Conservation (phyloP, 1,284 basidiomycete species). For the Garcileccinum viscosum region DNA sequence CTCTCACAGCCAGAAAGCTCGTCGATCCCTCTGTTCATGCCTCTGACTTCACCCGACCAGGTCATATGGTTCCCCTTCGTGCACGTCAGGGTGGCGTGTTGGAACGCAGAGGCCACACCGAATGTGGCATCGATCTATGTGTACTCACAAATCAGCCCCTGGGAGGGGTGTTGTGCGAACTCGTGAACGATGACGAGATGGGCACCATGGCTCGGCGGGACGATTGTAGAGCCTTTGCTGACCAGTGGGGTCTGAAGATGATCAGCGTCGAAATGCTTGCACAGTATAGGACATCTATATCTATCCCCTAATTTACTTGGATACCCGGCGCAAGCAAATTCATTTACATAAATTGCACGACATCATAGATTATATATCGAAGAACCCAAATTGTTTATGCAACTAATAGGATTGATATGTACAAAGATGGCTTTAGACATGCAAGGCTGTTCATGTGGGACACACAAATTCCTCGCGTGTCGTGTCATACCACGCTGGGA, state of each 20-base stretch:
- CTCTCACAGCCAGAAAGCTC: conserved; percentile 84
- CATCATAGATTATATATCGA: not conserved
- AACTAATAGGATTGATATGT: too few species aligned
- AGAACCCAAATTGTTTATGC: too few species aligned
- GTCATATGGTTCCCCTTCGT: conserved; percentile 93
- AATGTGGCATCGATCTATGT: conserved; percentile 90
- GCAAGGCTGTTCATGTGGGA: too few species aligned
- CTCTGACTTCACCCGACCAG: conserved; percentile 90
- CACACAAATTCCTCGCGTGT: too few species aligned
- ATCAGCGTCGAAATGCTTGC: conserved; percentile 88
- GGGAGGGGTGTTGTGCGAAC: conserved; percentile 91
- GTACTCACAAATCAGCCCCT: conserved; percentile 76
- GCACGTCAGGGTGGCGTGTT: conserved; percentile 88
- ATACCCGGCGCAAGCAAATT: conserved; percentile 1
- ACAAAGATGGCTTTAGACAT: too few species aligned
- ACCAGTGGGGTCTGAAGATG: conserved; percentile 89
- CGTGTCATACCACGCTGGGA: too few species aligned
- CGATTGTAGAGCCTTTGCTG: conserved; percentile 92
- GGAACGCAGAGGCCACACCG: conserved; percentile 91
- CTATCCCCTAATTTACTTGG: conserved; percentile 1
- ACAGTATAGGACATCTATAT: conserved; percentile 42
- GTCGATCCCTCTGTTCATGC: conserved; percentile 64
- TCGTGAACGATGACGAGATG: conserved; percentile 90
- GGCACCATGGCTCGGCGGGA: conserved; percentile 98
- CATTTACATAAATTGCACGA: not conserved